Evolutionary conservation across 768 basidiomycete genomes (phyloP), one percentile per base, ranked within the genome.

Genomic region (Amanita molliuscula): DNA sequence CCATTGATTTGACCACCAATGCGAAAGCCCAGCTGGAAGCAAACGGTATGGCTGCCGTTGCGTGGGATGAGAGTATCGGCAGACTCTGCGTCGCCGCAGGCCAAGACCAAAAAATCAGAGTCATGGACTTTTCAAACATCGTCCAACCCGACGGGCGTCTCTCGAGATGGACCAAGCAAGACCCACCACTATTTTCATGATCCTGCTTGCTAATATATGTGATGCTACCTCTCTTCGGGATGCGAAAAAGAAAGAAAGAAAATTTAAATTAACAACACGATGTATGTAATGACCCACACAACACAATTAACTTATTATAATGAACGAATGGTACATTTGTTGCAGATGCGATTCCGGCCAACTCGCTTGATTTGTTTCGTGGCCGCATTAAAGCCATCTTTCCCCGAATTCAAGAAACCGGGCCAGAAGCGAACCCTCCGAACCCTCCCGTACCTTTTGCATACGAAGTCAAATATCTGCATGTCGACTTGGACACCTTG

Each of bases 11-110:
- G 28, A 38, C 28, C 47, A 38, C 34, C 34, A 57, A 36, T 47
- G 52, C 48, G 49, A 43, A 20, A 23, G 31, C n/a, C 0, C 49
- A 50, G 41, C 36, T 52, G 33, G 49, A 31, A 23, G 33, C 25
- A 5, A 44, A n/a, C 3, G 75, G 71, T 7, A 59, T 80, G 31
- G 61, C 63, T n/a, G 68, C 76, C 15, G 71, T 83, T 29, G 68
- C 77, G 6, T 86, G 79, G 79, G 83, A 86, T 53, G 82, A 85
- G 60, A 67, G 71, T 20, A 77, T 76, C 10, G 82, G 82, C 3
- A 69, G 81, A 34, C 67, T 84, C 11, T 76, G 77, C 55, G 62
- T 82, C 6, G 74, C 75, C 40, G 65, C 69, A 28, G 68, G 67
- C 10, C 56, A 69, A 6, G 71, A 70, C 25, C 48, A 63, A 3